Conservation (phyloP, 495 filamentous ascomycete genomes). For the Haplographium delicatum region DNA sequence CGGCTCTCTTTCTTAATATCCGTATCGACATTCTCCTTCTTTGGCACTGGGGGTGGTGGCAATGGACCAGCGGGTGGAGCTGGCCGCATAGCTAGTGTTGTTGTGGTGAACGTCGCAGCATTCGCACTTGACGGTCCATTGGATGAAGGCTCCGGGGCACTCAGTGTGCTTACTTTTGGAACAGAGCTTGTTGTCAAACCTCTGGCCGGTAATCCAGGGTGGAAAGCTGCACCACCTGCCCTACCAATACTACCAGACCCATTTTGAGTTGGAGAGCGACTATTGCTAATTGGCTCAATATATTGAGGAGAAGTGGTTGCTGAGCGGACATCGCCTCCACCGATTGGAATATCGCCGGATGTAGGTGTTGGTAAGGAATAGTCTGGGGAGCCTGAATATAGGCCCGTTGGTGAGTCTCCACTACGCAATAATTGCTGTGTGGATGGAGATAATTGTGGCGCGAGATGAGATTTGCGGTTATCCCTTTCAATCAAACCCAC, state of each 20-base stretch:
- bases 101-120: slow-evolving; percentile 30
- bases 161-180: slow-evolving; percentile 27
- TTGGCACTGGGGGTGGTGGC: slow-evolving; percentile 38
- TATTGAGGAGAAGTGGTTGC: slow-evolving; percentile 26
- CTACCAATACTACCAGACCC: slow-evolving; percentile 33
- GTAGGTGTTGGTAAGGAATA: slow-evolving; percentile 47
- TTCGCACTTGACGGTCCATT: slow-evolving; percentile 25
- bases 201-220: slow-evolving; percentile 47
- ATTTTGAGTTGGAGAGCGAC: slow-evolving; percentile 32
- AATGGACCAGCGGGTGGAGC: slow-evolving; percentile 36
- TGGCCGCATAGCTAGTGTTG: slow-evolving; percentile 42
- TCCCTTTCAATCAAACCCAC: slow-evolving; percentile 84
- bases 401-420: slow-evolving; percentile 41
- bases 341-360: slow-evolving; percentile 63
- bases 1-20: slow-evolving; percentile 35
- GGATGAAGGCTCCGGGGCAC: slow-evolving; percentile 15
- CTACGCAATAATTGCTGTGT: slow-evolving; percentile 53
- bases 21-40: slow-evolving; percentile 37
- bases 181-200: slow-evolving; percentile 39
- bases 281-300: slow-evolving; percentile 8
- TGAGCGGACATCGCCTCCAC: slow-evolving; percentile 40
- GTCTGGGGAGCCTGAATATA: slow-evolving; percentile 30
- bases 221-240: slow-evolving; percentile 35
- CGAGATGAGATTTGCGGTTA: slow-evolving; percentile 87
- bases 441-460: slow-evolving; percentile 55